Percentiles rank a stretch among this genome's conserved stretches.
Conservation (phyloP, 352 stramenopile species). For the Phytopythium vexans region DNA sequence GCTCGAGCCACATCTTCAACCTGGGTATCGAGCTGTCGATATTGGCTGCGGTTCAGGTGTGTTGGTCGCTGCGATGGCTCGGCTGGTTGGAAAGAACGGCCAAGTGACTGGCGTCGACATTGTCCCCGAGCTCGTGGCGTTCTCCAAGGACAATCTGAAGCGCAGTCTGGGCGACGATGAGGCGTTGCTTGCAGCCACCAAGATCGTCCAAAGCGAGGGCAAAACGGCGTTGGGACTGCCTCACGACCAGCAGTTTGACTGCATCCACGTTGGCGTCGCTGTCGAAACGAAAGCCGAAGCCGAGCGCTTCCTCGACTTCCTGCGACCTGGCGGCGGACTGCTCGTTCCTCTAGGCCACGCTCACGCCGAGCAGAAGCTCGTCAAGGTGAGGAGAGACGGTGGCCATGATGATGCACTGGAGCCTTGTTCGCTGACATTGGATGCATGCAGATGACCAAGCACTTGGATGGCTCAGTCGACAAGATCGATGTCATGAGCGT, state of each 20-base stretch:
- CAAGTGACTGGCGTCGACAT: slow-evolving; percentile 75
- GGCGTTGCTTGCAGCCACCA: slow-evolving; percentile 29
- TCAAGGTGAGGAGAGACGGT: slow-evolving; percentile 45
- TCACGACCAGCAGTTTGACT: slow-evolving; percentile 43
- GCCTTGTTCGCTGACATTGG: slow-evolving; percentile 4
- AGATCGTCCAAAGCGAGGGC: slow-evolving; percentile 37
- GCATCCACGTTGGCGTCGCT: slow-evolving; percentile 78
- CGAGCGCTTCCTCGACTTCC: slow-evolving; percentile 58
- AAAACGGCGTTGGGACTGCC: slow-evolving; percentile 40
- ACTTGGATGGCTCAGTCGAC: slow-evolving; percentile 40
- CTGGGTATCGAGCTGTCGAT: slow-evolving; percentile 61
- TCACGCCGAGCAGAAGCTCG: slow-evolving; percentile 69
- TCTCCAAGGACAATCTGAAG: slow-evolving; percentile 63
- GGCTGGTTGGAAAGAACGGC: slow-evolving; percentile 53
- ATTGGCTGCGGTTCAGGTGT: slow-evolving; percentile 81
- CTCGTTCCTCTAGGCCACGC: slow-evolving; percentile 63
- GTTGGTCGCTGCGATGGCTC: slow-evolving; percentile 73
- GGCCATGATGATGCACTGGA: not conserved
- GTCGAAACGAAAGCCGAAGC: slow-evolving; percentile 74
- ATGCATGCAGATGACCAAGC: slow-evolving; percentile 60
- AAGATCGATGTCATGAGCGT: slow-evolving; percentile 84
- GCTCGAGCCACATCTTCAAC: slow-evolving; percentile 62
- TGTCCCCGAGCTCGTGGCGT: slow-evolving; percentile 66
- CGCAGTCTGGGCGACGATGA: slow-evolving; percentile 34
- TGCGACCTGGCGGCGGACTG: slow-evolving; percentile 69